Evolutionary conservation across 2,329 filamentous ascomycete genomes (phyloP).

Genomic region (Botryosphaeria dothidea): DNA sequence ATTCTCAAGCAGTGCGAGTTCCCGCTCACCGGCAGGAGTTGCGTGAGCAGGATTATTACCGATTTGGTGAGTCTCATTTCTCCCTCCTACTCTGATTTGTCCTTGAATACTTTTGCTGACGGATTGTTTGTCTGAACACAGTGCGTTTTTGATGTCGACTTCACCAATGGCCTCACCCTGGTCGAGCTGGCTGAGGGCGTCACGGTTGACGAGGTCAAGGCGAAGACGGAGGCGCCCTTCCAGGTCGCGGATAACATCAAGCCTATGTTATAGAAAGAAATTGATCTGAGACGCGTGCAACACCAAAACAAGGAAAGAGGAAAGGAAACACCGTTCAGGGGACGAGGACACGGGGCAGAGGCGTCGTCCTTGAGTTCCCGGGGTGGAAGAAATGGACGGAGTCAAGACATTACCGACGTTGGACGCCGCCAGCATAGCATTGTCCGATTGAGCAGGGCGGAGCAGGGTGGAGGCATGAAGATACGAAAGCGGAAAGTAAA

Average conservation of each 20-base stretch:
- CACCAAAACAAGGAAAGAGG: too few species aligned
- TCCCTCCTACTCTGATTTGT: too few species aligned
- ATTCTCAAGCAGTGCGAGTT: slow-evolving; percentile 69
- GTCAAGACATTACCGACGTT: too few species aligned
- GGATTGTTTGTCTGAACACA: not conserved
- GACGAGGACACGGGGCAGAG: too few species aligned
- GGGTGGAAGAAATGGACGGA: too few species aligned
- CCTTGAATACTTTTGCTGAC: not conserved
- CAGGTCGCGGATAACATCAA: slow-evolving; percentile 76
- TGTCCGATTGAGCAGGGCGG: too few species aligned
- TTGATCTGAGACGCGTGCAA: too few species aligned
- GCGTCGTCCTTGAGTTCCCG: too few species aligned
- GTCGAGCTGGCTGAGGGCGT: slow-evolving; percentile 85
- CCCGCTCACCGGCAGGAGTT: slow-evolving; percentile 40
- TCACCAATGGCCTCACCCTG: slow-evolving; percentile 73
- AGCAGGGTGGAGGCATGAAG: too few species aligned
- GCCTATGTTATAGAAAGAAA: slow-evolving; percentile 61
- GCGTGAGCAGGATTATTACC: slow-evolving; percentile 42
- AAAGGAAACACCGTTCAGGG: too few species aligned
- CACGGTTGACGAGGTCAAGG: slow-evolving; percentile 82
- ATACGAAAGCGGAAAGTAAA: too few species aligned
- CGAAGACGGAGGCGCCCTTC: slow-evolving; percentile 86
- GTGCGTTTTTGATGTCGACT: slow-evolving; percentile 67
- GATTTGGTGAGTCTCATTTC: slow-evolving; percentile 27
- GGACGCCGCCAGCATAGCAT: too few species aligned